Conservation (phyloP, 495 filamentous ascomycete genomes). For the Sabuloglossum arenarium region DNA sequence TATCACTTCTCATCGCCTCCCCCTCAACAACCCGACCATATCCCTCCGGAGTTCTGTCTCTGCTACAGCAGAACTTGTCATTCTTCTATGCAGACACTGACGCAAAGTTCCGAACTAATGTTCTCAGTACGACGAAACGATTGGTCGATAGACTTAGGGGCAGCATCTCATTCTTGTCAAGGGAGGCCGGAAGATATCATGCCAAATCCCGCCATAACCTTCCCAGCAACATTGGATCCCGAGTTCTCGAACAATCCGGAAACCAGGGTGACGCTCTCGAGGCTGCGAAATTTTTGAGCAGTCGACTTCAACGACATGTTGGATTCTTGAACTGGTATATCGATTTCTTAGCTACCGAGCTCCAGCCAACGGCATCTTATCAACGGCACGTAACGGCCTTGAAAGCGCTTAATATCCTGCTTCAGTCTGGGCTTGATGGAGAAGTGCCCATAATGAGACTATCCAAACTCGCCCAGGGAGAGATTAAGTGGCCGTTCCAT, state of each 20-base stretch:
- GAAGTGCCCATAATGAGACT: slow-evolving; percentile 8
- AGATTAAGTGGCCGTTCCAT: slow-evolving; percentile 24
- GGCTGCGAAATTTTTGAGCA: slow-evolving; percentile 11
- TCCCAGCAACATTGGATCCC: neutral
- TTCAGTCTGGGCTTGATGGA: slow-evolving; percentile 31
- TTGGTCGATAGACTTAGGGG: slow-evolving; percentile 44
- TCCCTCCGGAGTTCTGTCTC: slow-evolving; percentile 30
- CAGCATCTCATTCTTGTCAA: slow-evolving; percentile 22
- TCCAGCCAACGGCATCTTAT: slow-evolving; percentile 60
- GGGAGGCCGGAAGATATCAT: slow-evolving; percentile 17
- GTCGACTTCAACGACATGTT: neutral
- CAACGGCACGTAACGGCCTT: slow-evolving; percentile 68
- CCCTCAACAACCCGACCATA: slow-evolving; percentile 50
- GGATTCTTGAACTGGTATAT: slow-evolving; percentile 49
- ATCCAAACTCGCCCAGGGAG: slow-evolving; percentile 15
- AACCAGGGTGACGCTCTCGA: slow-evolving; percentile 4
- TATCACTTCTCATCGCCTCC: slow-evolving; percentile 54
- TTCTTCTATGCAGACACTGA: slow-evolving; percentile 66
- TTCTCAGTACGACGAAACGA: slow-evolving; percentile 42
- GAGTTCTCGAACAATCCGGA: neutral
- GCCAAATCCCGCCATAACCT: neutral
- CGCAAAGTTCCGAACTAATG: slow-evolving; percentile 57
- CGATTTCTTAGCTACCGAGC: slow-evolving; percentile 44
- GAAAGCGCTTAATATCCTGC: slow-evolving; percentile 37
- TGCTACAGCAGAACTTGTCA: slow-evolving; percentile 37